Percentiles rank a stretch among this genome's conserved stretches.
phyloP scores from a whole-genome alignment of 371 early-diverging fungal genomes.

The Mucor lusitanicus region DNA sequence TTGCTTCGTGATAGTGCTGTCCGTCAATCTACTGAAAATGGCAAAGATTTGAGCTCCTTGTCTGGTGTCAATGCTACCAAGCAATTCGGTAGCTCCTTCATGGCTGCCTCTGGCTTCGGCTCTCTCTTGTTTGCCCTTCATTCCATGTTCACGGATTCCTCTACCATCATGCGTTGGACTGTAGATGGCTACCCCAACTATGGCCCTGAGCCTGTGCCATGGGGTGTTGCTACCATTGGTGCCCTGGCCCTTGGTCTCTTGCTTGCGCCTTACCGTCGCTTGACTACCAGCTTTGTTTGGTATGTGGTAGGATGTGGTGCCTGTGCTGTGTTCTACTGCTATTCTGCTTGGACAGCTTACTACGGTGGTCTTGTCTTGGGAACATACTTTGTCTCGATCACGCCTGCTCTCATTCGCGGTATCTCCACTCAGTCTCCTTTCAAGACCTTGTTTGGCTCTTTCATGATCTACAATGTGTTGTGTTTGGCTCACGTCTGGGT shows the following conservation, averaged over 20 bases:
- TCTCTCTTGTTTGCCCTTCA: constrained; percentile 71
- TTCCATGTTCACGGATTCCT: constrained; percentile 75
- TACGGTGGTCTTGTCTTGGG: constrained; percentile 69
- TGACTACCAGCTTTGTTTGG: constrained; percentile 61
- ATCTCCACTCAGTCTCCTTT: constrained; percentile 66
- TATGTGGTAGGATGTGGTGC: constrained; percentile 56
- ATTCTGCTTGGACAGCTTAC: constrained; percentile 66
- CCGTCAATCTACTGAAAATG: constrained; percentile 2
- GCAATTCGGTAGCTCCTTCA: constrained; percentile 44
- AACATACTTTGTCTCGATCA: constrained; percentile 61
- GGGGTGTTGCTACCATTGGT: constrained; percentile 69
- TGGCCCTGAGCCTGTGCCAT: constrained; percentile 77
- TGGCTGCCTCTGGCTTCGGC: constrained; percentile 67
- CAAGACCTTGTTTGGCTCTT: constrained; percentile 61
- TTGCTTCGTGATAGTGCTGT: constrained; percentile 44
- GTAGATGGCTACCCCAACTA: constrained; percentile 77
- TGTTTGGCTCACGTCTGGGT: constrained; percentile 79
- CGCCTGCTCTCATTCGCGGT: constrained; percentile 61
- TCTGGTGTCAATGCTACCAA: background rate
- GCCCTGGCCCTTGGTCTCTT: constrained; percentile 61
- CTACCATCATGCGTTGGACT: constrained; percentile 75
- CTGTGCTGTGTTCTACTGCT: constrained; percentile 59
- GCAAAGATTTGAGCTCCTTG: background rate
- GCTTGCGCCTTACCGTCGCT: constrained; percentile 58
- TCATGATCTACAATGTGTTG: constrained; percentile 68